Evolutionary conservation across 345 rosid genomes (phyloP).

Genomic region (Arabis alpina): DNA sequence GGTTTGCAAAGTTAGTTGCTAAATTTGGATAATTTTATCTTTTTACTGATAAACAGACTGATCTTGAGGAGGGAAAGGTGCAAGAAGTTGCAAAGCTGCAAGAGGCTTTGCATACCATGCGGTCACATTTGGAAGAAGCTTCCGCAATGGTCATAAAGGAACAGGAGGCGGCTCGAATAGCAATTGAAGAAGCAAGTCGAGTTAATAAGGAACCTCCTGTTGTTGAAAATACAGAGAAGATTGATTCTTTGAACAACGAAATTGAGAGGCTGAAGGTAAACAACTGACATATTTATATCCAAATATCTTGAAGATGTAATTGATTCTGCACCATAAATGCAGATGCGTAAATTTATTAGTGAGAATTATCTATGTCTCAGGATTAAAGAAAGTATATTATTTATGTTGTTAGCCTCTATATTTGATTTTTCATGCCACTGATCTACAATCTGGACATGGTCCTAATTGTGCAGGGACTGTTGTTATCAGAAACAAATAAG

Average conservation of each 20-base stretch:
- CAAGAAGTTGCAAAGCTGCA: slow-evolving; percentile 80
- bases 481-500: slow-evolving; percentile 58
- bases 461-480: slow-evolving; percentile 51
- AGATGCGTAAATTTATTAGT: background rate
- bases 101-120: slow-evolving; percentile 66
- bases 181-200: slow-evolving; percentile 80
- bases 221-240: slow-evolving; percentile 78
- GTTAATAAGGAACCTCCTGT: slow-evolving; percentile 79
- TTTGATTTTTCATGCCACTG: slow-evolving; percentile 27
- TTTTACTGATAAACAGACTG: slow-evolving; percentile 58
- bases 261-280: slow-evolving; percentile 77
- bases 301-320: slow-evolving; percentile 16
- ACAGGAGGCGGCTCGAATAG: slow-evolving; percentile 81
- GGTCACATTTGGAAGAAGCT: slow-evolving; percentile 63
- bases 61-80: slow-evolving; percentile 86
- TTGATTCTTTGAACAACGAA: slow-evolving; percentile 65
- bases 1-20: slow-evolving; percentile 21
- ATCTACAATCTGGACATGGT: slow-evolving; percentile 29
- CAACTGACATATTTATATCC: slow-evolving; percentile 18
- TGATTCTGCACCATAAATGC: slow-evolving; percentile 25
- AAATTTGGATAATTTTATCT: slow-evolving; percentile 21
- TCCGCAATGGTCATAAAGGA: slow-evolving; percentile 68
- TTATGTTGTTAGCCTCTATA: slow-evolving; percentile 11
- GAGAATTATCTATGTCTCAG: slow-evolving; percentile 19
- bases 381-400: slow-evolving; percentile 19